phyloP scores from a whole-genome alignment of 1,284 basidiomycete species.

The Austroboletus olivaceoglutinosus region DNA sequence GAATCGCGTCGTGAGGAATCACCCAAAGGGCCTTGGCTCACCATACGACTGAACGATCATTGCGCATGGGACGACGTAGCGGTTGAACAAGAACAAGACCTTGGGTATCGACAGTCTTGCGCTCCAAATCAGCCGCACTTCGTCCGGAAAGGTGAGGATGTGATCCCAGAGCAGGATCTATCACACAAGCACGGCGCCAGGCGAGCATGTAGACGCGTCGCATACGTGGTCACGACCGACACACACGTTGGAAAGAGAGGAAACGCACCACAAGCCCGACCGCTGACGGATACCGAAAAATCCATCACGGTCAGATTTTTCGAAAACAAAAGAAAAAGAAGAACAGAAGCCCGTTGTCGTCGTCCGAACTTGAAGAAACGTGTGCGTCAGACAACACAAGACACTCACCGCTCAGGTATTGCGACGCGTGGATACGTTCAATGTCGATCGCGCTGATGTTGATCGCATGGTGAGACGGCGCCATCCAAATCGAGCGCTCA shows the following conservation, averaged over 20 bases:
- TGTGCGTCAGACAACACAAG: background rate
- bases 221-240: background rate
- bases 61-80: constrained; percentile 43
- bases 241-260: background rate
- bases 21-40: constrained; percentile 17
- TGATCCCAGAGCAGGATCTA: constrained; percentile 52
- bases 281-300: constrained; percentile 8
- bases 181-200: background rate
- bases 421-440: constrained; percentile 15
- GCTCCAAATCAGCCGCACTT: constrained; percentile 47
- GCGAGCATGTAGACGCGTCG: background rate
- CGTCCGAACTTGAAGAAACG: background rate
- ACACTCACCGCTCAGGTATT: constrained; percentile 28
- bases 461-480: background rate
- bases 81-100: constrained; percentile 44
- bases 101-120: constrained; percentile 42
- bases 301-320: background rate
- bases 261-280: constrained; percentile 25
- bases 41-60: constrained; percentile 40
- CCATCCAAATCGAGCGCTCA: constrained; percentile 12
- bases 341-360: no score
- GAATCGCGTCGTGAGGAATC: background rate
- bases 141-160: constrained; percentile 44
- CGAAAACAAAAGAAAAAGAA: background rate
- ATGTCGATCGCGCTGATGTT: background rate